Base-by-base conservation (phyloP, 306 rosid genomes). In the Pyrus pyrifolia region DNA sequence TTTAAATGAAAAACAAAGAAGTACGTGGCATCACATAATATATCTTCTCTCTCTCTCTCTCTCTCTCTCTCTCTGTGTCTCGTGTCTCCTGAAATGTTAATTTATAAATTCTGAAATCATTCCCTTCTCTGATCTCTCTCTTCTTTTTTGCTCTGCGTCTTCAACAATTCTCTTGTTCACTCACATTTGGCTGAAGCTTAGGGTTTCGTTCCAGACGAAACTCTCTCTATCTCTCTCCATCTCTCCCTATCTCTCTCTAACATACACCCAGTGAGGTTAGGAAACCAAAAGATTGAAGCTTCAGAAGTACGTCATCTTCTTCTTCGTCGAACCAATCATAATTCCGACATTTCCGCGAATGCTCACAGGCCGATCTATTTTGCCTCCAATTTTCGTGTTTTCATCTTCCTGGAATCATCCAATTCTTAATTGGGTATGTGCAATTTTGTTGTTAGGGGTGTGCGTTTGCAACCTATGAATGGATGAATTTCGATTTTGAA, bases 251-350 rank as follows among this genome's bases (percentile, higher is more conserved):
- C 18, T 61, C 46, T 18, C 62, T 69, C 69, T 44, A 8, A 25
- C 38, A 8, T 76, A 75, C 67, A 51, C 30, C 52, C 35, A n/a
- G 27, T 62, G 72, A 61, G 52, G 59, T 45, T 19, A 19, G 44
- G 11, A 49, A 15, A 25, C 31, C 53, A 46, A 71, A 13, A 62
- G 52, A 68, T 22, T 23, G 40, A 68, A 79, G 75, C 83, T 76
- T 85, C 83, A 14, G 84, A 86, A 94, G 93, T 90, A 85, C 79
- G 87, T 76, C 60, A 5, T 49, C 55, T 4, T 49, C 19, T 75
- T 71, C 44, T 81, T 78, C 70, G n/a, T 29, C 45, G 33, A 76
- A n/a, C 71, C 83, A 85, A 71, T 80, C 77, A 27, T 9, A 68
- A 79, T 88, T 81, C 79, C 76, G 23, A 45, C 82, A 70, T 81